Evolutionary conservation across 768 basidiomycete genomes (phyloP).

Genomic region (Tylopilus sp.): DNA sequence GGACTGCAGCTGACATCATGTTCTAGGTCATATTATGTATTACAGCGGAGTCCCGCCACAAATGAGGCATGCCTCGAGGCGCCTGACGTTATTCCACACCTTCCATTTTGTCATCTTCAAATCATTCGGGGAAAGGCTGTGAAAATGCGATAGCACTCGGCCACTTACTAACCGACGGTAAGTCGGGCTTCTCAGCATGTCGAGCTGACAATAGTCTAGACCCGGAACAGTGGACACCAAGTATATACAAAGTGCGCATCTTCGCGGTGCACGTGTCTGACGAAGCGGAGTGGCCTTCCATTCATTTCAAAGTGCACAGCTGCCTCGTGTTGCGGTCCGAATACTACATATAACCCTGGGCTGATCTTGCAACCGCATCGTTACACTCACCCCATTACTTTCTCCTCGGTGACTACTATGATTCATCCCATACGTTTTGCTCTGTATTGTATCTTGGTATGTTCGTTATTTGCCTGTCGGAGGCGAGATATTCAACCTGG

Average conservation of each 20-base stretch:
- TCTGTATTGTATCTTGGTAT: conserved; percentile 43
- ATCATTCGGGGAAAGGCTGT: background rate
- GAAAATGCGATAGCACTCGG: conserved; percentile 10
- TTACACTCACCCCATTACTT: conserved; percentile 6
- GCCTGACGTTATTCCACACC: conserved; percentile 19
- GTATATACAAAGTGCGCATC: conserved; percentile 1
- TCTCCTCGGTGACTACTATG: conserved; percentile 20
- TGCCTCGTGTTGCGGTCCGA: conserved; percentile 25
- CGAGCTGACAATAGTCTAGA: background rate
- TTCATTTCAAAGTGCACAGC: conserved; percentile 25
- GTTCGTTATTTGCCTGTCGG: conserved; percentile 4
- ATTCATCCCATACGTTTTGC: conserved; percentile 36
- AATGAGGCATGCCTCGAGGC: conserved; percentile 31
- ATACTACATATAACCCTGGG: conserved; percentile 25
- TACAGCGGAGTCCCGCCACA: conserved; percentile 9
- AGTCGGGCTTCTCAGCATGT: background rate
- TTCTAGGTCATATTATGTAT: conserved; percentile 1
- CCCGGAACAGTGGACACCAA: conserved; percentile 1
- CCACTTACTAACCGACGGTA: background rate
- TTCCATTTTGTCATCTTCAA: conserved; percentile 12
- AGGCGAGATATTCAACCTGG: background rate
- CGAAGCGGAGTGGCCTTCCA: conserved; percentile 21
- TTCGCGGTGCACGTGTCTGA: conserved; percentile 12
- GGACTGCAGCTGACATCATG: conserved; percentile 12
- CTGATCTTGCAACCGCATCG: conserved; percentile 13